phyloP scores from a whole-genome alignment of 2,329 filamentous ascomycete species.

The Phaeosphaeriaceae sp. region DNA sequence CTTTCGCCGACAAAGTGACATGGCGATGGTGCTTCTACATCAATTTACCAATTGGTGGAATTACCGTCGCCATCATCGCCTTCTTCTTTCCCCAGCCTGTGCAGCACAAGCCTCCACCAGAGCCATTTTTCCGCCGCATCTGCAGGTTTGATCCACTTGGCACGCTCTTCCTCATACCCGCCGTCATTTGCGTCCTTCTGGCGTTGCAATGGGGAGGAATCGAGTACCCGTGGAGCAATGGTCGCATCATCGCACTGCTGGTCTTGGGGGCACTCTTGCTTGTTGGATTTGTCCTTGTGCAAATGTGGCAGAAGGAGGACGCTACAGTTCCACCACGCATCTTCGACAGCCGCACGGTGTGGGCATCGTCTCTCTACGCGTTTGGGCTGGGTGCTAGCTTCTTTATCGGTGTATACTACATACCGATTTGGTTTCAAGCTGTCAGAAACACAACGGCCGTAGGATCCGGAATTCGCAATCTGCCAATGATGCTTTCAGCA shows the following conservation, averaged over 20 bases:
- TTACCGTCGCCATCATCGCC: conserved; percentile 18
- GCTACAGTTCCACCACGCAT: conserved; percentile 52
- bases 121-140: conserved; percentile 1
- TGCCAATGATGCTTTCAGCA: conserved; percentile 48
- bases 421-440: conserved; percentile 3
- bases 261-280: conserved; percentile 49
- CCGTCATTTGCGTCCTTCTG: conserved; percentile 54
- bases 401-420: neutral
- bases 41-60: conserved; percentile 38
- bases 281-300: conserved; percentile 43
- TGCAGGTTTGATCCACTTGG: conserved; percentile 57
- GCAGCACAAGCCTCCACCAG: neutral
- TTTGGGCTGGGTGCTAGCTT: neutral
- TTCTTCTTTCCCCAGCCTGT: conserved; percentile 10
- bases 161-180: conserved; percentile 50
- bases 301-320: conserved; percentile 33
- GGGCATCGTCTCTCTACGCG: neutral
- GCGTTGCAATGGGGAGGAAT: conserved; percentile 57
- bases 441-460: conserved; percentile 21
- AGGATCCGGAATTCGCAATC: conserved; percentile 25
- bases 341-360: conserved; percentile 43
- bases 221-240: conserved; percentile 54
- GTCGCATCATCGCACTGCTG: conserved; percentile 57
- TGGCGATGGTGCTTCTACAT: conserved; percentile 56
- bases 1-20: conserved; percentile 50